Conservation (phyloP, 176 grass and related monocot genomes). For the Aechmea fasciata region DNA sequence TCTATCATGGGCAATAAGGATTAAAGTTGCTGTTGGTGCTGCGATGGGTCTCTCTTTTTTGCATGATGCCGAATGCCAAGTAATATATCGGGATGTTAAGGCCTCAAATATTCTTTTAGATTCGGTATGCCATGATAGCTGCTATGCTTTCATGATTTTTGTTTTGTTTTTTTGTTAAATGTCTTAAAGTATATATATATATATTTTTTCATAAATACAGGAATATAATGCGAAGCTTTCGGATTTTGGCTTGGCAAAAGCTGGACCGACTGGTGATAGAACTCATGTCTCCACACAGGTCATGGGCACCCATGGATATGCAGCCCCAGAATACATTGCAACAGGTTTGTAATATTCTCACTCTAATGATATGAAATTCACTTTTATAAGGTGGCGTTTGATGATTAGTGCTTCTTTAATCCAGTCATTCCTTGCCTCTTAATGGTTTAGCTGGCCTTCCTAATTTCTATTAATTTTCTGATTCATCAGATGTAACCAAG, state of each 20-base stretch:
- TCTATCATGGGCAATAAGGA: constrained; percentile 78
- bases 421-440: no score
- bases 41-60: constrained; percentile 94
- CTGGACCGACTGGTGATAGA: constrained; percentile 86
- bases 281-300: constrained; percentile 99
- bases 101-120: constrained; percentile 97
- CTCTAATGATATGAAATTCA: neutral
- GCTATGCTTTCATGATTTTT: constrained; percentile 6
- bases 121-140: constrained; percentile 45
- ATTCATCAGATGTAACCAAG: no score
- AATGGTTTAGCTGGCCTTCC: no score
- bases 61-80: constrained; percentile 81
- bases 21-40: constrained; percentile 86
- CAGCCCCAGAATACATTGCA: constrained; percentile 91
- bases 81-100: constrained; percentile 99
- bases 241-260: constrained; percentile 98
- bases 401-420: no score
- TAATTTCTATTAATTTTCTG: no score
- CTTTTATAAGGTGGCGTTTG: no score
- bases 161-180: constrained; percentile 6
- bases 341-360: constrained; percentile 42
- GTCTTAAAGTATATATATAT: neutral
- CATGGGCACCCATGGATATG: constrained; percentile 97
- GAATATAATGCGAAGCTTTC: constrained; percentile 92
- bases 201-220: constrained; percentile 26